These are phyloP conservation scores for Cryptococcus hybrid DNA, from an alignment of 1,284 basidiomycete genomes.

Conservation along the genomic window DNA sequence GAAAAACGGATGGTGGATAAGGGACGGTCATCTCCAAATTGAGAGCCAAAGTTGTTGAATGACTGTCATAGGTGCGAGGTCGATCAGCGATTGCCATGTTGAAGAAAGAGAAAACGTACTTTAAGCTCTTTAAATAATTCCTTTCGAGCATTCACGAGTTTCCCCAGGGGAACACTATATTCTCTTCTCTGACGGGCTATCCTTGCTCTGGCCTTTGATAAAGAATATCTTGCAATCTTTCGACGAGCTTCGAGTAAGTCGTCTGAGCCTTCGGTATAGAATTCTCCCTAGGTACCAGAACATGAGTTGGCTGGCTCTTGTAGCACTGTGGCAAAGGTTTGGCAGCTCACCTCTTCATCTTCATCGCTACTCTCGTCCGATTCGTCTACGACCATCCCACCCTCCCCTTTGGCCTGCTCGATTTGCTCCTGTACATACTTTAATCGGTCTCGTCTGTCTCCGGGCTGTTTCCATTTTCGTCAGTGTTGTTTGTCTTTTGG, in stretches of 20 bases:
- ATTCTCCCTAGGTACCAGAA: conserved; percentile 70
- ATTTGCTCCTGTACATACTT: conserved; percentile 90
- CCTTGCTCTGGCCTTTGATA: conserved; percentile 87
- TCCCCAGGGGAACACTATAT: conserved; percentile 80
- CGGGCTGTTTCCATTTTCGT: conserved; percentile 40
- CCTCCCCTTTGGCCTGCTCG: conserved; percentile 58
- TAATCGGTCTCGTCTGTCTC: conserved; percentile 80
- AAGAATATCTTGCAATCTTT: conserved; percentile 84
- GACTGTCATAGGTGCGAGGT: conserved; percentile 56
- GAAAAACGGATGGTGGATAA: conserved; percentile 93
- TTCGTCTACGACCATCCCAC: conserved; percentile 57
- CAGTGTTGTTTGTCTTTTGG: not conserved
- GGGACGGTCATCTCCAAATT: conserved; percentile 95
- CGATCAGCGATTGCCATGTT: not conserved
- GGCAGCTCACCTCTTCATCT: conserved; percentile 62
- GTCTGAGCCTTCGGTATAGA: conserved; percentile 88
- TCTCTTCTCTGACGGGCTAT: conserved; percentile 86
- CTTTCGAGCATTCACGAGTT: conserved; percentile 86
- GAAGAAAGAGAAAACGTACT: conserved; percentile 53
- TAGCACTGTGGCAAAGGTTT: not conserved
- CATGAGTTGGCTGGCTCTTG: not conserved
- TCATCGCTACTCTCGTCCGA: conserved; percentile 53
- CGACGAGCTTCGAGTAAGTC: conserved; percentile 80
- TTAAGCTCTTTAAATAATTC: conserved; percentile 86
- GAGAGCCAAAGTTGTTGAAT: conserved; percentile 89